Base-by-base conservation (phyloP, 495 filamentous ascomycete genomes). In the Daldinia bambusicola region DNA sequence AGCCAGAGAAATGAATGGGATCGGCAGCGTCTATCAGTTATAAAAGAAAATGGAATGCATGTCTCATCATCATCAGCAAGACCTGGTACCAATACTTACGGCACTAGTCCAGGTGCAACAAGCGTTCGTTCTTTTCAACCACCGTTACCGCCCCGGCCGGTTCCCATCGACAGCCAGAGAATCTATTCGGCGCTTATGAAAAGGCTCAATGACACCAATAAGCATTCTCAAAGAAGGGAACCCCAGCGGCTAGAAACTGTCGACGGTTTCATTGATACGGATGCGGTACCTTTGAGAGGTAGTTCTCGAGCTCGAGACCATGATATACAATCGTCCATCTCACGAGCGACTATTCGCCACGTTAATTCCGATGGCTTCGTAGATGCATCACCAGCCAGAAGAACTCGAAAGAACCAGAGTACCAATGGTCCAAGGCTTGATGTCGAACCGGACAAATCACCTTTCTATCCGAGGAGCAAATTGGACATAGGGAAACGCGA, bases 111-210 rank as follows among this genome's bases (percentile, higher is more conserved):
- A 20, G 57, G 67, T 16, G 30, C 30, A 55, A 32, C 30, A 55
- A 58, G 57, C 45, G 8, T 50, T 45, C 30, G 40, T 20, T 68
- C 61, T 14, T 1, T 53, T 13, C 64, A 48, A 13, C 61, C 58
- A 26, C 66, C 73, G 7, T 53, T 76, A 18, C 63, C 80, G 16
- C 66, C 73, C 6, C 71, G 41, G 22, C 75, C 67, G 30, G 59
- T 53, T 4, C 57, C 80, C 1, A 80, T 91, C 26, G 84, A 92
- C 66, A 89, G 88, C 57, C 85, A 90, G 26, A 86, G 90, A 32
- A 80, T 94, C 36, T 94, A 92, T 71, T 89, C 89, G 2, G 92
- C 92, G 0, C 80, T 94, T 67, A 89, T 93, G 85, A 89, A 87
- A 69, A 86, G 88, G 31, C 85, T 92, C 52, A 81, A 84, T 34